phyloP scores from a whole-genome alignment of 106 monocot species.

The Platanthera zijinensis region DNA sequence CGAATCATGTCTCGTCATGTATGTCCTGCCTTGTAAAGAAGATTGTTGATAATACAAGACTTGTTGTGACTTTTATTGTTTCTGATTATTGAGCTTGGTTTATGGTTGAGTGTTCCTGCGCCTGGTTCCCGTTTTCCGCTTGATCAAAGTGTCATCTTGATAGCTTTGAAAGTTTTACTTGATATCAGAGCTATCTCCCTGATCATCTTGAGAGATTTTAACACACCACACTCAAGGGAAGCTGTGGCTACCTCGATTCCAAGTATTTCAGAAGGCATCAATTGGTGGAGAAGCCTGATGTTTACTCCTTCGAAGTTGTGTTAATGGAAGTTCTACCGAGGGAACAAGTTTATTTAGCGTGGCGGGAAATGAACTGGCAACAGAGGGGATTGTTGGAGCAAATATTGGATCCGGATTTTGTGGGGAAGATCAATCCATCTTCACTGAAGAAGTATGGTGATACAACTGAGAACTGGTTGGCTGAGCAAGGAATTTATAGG shows the following conservation, averaged over 20 bases:
- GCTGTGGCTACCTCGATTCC: constrained; percentile 13
- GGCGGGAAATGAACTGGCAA: constrained; percentile 74
- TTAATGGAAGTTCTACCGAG: constrained; percentile 63
- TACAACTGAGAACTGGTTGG: constrained; percentile 66
- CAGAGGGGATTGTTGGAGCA: constrained; percentile 55
- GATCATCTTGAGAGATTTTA: too few relatives aligned
- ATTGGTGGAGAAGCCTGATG: constrained; percentile 34
- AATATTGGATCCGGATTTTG: constrained; percentile 42
- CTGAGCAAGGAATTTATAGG: constrained; percentile 57
- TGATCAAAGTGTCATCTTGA: too few relatives aligned
- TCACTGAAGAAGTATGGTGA: constrained; percentile 64
- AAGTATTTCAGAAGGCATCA: constrained; percentile 13
- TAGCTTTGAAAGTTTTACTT: too few relatives aligned
- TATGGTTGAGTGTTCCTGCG: too few relatives aligned
- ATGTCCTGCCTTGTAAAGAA: too few relatives aligned
- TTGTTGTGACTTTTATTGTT: too few relatives aligned
- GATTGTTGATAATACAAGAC: too few relatives aligned
- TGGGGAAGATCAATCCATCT: constrained; percentile 42
- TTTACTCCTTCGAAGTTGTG: constrained; percentile 78
- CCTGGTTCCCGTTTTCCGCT: too few relatives aligned
- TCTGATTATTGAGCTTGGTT: too few relatives aligned
- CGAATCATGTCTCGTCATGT: too few relatives aligned
- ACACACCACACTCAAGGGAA: constrained; percentile 17
- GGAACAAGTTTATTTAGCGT: constrained; percentile 66
- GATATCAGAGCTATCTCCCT: too few relatives aligned